A percentile compares a stretch with the other conserved stretches of the same genome.
Conservation (phyloP, 1,139 yeast species). For the Kazachstania sp. region DNA sequence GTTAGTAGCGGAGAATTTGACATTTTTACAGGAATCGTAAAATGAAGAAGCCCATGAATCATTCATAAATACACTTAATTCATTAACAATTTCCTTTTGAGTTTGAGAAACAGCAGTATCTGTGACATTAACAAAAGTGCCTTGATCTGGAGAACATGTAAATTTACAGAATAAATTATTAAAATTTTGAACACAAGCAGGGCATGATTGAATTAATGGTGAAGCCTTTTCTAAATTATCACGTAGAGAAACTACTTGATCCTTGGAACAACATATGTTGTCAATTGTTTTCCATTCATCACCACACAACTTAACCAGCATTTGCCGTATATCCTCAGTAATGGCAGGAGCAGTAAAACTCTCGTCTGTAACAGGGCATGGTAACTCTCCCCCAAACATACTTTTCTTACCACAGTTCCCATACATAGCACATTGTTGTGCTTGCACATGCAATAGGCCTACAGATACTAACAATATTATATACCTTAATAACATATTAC, state of each 20-base stretch:
- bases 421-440: slow-evolving; percentile 28
- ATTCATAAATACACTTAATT: slow-evolving; percentile 56
- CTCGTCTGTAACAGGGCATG: slow-evolving; percentile 53
- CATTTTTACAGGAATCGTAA: slow-evolving; percentile 78
- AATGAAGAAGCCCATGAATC: slow-evolving; percentile 53
- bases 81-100: slow-evolving; percentile 57
- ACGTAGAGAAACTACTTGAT: slow-evolving; percentile 41
- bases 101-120: slow-evolving; percentile 46
- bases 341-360: slow-evolving; percentile 23
- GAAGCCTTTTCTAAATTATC: slow-evolving; percentile 65
- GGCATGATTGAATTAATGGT: slow-evolving; percentile 79
- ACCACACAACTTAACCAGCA: slow-evolving; percentile 64
- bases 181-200: slow-evolving; percentile 86
- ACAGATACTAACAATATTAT: neutral
- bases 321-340: slow-evolving; percentile 42
- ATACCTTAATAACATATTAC: neutral
- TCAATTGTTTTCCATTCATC: slow-evolving; percentile 43
- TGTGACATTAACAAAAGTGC: slow-evolving; percentile 62
- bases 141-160: slow-evolving; percentile 84
- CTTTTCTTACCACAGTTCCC: slow-evolving; percentile 68
- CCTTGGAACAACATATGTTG: slow-evolving; percentile 46
- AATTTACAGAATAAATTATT: slow-evolving; percentile 78
- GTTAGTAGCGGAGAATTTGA: slow-evolving; percentile 91
- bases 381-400: slow-evolving; percentile 68
- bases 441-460: neutral